Evolutionary conservation across 108 stramenopile genomes (phyloP), one percentile per base, ranked within the genome.

Genomic region (Discostella pseudostelligera): DNA sequence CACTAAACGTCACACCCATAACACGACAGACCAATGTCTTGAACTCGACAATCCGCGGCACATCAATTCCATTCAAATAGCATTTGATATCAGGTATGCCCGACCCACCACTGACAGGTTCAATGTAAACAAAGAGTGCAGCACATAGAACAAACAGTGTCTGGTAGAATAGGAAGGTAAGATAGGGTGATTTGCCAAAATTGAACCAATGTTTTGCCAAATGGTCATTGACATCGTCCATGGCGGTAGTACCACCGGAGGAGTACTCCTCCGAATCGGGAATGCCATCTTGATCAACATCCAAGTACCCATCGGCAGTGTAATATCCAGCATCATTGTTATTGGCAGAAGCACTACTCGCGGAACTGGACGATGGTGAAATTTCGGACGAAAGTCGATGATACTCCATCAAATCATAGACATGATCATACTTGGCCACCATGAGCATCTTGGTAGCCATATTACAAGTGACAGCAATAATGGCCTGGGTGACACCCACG

Each of bases 31-130:
- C 58, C 47, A 99, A 65, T 4, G 98, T 99, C 74, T 94, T 94
- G 76, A 96, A 74, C 1, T 89, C 81, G 8, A 97, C 92, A 48
- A 97, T 81, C 8, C 92, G 81, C 2, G 94, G 93, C 4, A 97
- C 21, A 64, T 91, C 86, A 46, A 98, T 90, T 22, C 98, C 98
- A 61, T 99, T 99, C 51, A 99, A 78, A 59, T 87, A 97, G 68
- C 95, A 91, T 69, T 99, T 99, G 73, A 99, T 90, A 74, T 99
- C 98, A 0, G 96, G 96, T 56, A 99, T 98, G 35, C 98, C 98
- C 3, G 92, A 94, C 21, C 98, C 98, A 12, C 87, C 96, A 16
- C 88, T 80, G 37, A 96, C 87, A 20, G 96, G 98, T 70, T 98
- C 97, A 17, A 93, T 56, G 35, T 67, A 80, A 48, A 96, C 95